Evolutionary conservation across 208 protist genomes (phyloP).

Genomic region (Acanthamoeba lenticulata): DNA sequence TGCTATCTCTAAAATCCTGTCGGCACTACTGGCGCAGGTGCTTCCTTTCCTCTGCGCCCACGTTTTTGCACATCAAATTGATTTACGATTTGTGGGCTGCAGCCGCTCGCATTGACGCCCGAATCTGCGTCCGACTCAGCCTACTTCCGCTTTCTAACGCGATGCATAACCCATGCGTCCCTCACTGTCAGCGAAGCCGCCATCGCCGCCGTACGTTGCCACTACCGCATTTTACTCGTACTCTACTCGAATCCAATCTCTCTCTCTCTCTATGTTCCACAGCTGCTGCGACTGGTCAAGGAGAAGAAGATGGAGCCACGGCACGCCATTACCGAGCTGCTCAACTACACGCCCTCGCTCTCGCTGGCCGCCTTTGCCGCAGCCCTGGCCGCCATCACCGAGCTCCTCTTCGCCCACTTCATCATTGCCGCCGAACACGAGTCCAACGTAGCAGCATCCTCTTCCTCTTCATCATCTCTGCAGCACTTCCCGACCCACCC

Average conservation of each 20-base stretch:
- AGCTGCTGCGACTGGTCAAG: conserved; percentile 41
- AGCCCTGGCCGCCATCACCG: conserved; percentile 1
- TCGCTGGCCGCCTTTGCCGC: not conserved
- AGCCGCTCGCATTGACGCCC: not conserved
- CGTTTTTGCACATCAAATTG: not conserved
- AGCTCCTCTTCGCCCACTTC: conserved; percentile 47
- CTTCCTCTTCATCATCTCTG: not conserved
- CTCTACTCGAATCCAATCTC: not conserved
- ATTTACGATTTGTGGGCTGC: not conserved
- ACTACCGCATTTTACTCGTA: not conserved
- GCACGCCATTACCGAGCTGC: conserved; percentile 46
- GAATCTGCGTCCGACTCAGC: not conserved
- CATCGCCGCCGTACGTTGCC: not conserved
- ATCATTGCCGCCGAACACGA: not conserved
- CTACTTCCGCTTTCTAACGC: not conserved
- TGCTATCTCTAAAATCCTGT: not conserved
- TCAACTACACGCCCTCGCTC: conserved; percentile 50
- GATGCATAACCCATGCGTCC: not conserved
- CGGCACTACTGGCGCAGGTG: not conserved
- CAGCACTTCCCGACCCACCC: not conserved
- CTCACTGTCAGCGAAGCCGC: conserved; percentile 7
- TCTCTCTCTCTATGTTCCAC: not conserved
- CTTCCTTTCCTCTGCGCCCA: not conserved
- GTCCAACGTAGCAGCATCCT: not conserved
- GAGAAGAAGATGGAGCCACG: conserved; percentile 42